Evolutionary conservation across 441 rosid genomes (phyloP).

Genomic region (Erodium trifolium): DNA sequence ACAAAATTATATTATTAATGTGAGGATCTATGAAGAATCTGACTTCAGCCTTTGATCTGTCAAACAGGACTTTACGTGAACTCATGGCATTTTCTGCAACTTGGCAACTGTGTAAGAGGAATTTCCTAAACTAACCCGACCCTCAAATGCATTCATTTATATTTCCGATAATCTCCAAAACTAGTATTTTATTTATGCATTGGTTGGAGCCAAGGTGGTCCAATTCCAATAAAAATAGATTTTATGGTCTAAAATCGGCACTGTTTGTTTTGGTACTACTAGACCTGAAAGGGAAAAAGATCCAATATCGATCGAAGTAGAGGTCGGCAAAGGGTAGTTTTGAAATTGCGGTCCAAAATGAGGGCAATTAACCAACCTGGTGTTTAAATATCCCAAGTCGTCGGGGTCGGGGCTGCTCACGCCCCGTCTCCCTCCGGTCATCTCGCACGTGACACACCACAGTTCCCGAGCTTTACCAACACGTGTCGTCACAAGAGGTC

Average conservation of each 20-base stretch:
- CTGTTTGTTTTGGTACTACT: neutral
- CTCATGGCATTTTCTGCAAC: conserved; percentile 7
- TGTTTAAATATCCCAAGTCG: conserved; percentile 16
- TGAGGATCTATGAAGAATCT: neutral
- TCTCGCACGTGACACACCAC: conserved; percentile 28
- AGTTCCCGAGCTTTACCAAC: conserved; percentile 18
- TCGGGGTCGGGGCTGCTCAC: conserved; percentile 1
- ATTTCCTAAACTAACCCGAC: neutral
- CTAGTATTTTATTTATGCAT: neutral
- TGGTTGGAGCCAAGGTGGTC: neutral
- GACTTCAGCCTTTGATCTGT: no score
- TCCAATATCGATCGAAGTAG: neutral
- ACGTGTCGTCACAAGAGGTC: conserved; percentile 28
- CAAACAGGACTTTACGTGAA: neutral
- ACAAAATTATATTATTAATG: neutral
- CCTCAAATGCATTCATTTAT: neutral
- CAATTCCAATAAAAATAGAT: neutral
- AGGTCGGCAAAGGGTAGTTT: neutral
- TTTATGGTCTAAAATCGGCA: neutral
- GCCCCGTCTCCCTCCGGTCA: neutral
- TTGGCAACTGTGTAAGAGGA: neutral
- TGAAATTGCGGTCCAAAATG: conserved; percentile 7
- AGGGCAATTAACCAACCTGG: neutral
- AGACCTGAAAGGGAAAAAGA: no score
- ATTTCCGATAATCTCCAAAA: no score